Evolutionary conservation across 495 filamentous ascomycete species (phyloP), one percentile per base, ranked within the genome.

Genomic region (Daldinia concentrica): DNA sequence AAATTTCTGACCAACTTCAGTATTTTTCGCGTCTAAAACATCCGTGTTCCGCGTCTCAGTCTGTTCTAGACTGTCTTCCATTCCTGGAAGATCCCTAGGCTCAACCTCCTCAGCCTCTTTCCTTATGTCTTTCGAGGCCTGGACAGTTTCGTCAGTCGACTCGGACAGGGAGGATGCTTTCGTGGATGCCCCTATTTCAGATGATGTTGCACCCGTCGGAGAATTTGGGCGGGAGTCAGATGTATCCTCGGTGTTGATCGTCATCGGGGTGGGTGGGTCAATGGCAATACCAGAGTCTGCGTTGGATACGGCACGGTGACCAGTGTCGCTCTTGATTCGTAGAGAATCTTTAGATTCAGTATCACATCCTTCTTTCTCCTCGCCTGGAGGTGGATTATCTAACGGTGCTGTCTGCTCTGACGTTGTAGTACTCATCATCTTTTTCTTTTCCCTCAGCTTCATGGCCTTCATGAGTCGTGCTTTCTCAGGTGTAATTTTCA

Each of bases 401-500:
- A 62, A 43, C 8, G 51, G 45, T 27, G 64, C 37, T 36, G 54
- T 66, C 32, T 66, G 59, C 50, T 81, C 71, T 45, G 77, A 27
- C 12, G 41, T 41, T 15, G 65, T 64, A n/a, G 71, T 66, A 27
- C 61, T 86, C 84, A 89, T 83, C 71, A 92, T 89, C 74, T 91
- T 89, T 74, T 91, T 93, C 78, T 93, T 94, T 79, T 87, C 81
- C 41, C 95, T 86, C 50, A 98, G 82, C 71, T 98, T 91, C 78
- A 98, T 84, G 5, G 95, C 95, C 82, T 95, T 97, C 93, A 97
- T 92, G 65, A 99, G 82, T 68, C 94, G 87, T 71, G 91, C 88
- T 78, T 97, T 97, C 77, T 98, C 95, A 0, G 93, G 92, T 0
- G 93, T 95, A 75, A 96, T 89, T 15, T 87, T 85, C 30, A 86